A percentile compares a stretch with the other conserved stretches of the same genome.
phyloP scores from a whole-genome alignment of 345 rosid genomes.

The Theobroma cacao region DNA sequence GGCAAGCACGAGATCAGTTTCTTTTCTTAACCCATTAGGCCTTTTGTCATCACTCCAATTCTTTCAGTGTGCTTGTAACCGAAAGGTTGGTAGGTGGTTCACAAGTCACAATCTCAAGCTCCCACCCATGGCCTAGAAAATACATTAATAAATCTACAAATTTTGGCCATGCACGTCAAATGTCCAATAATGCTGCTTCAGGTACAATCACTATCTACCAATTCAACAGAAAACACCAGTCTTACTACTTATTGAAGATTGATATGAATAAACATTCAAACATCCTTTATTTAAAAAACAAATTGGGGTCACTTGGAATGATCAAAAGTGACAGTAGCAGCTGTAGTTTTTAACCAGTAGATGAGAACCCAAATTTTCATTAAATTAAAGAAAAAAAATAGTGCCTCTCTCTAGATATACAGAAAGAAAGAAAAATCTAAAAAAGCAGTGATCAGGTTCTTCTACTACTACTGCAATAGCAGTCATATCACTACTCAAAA shows the following conservation, averaged over 20 bases:
- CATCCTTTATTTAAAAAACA: too few species aligned
- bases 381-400: background rate
- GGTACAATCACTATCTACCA: background rate
- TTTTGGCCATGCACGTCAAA: background rate
- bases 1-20: background rate
- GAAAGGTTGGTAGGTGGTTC: background rate
- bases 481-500: conserved; percentile 21
- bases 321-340: background rate
- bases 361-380: background rate
- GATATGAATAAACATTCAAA: background rate
- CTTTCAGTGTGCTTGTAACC: background rate
- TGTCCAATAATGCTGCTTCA: background rate
- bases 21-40: background rate
- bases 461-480: conserved; percentile 9
- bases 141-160: background rate
- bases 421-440: background rate
- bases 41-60: background rate
- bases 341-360: background rate
- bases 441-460: background rate
- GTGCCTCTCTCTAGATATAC: background rate
- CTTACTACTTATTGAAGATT: background rate
- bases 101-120: background rate
- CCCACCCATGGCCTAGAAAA: background rate
- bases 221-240: background rate
- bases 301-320: too few species aligned